A percentile compares a stretch with the other conserved stretches of the same genome.
phyloP scores from a whole-genome alignment of 225 moss, liverwort and hornwort genomes.

The Straminergon stramineum region DNA sequence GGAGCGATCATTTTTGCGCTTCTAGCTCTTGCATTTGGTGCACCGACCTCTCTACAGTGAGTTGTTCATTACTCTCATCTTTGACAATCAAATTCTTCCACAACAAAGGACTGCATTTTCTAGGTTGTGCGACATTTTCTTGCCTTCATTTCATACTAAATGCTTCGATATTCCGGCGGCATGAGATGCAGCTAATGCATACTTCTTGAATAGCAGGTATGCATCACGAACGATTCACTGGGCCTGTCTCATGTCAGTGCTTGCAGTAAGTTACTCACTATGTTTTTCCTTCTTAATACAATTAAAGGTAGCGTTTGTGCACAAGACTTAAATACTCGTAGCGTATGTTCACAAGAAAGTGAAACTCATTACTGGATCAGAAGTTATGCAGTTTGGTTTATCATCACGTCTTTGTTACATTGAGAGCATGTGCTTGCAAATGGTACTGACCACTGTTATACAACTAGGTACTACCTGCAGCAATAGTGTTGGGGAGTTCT shows the following conservation, averaged over 20 bases:
- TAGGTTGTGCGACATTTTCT: not conserved
- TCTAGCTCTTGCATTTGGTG: conserved; percentile 75
- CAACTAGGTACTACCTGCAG: conserved; percentile 70
- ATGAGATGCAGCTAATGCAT: not conserved
- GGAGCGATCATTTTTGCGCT: conserved; percentile 52
- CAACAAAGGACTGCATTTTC: not conserved
- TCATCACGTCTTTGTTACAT: not conserved
- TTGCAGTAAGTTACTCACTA: conserved; percentile 49
- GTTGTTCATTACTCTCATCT: conserved; percentile 3
- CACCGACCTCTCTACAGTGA: conserved; percentile 62
- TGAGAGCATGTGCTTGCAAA: not conserved
- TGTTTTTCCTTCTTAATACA: not conserved
- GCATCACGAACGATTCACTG: conserved; percentile 62
- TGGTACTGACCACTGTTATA: not conserved
- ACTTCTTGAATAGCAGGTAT: conserved; percentile 32
- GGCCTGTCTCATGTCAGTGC: conserved; percentile 68
- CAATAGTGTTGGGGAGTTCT: conserved; percentile 57
- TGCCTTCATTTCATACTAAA: not conserved
- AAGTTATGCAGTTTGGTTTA: not conserved
- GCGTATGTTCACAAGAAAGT: not conserved
- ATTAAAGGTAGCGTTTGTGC: not conserved
- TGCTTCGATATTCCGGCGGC: not conserved
- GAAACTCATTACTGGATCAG: not conserved
- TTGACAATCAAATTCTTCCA: not conserved
- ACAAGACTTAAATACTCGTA: not conserved